Conservation (phyloP, 176 grass and related monocot species). For the Raddia distichophylla region DNA sequence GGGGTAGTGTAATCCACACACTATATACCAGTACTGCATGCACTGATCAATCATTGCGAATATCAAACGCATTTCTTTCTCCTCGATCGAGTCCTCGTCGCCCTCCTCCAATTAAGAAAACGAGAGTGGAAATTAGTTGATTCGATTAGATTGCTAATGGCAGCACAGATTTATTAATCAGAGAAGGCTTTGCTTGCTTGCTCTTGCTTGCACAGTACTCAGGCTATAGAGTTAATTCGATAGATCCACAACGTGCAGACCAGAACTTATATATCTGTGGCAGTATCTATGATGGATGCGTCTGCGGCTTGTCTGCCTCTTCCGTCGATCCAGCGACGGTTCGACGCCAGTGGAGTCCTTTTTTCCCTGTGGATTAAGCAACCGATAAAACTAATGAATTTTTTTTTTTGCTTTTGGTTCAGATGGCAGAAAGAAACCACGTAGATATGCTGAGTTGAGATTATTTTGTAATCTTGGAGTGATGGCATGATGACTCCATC, state of each 20-base stretch:
- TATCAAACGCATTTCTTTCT: conserved; percentile 14
- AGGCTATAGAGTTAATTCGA: not conserved
- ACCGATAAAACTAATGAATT: not conserved
- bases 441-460: no score
- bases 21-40: not conserved
- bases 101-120: not conserved
- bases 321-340: not conserved
- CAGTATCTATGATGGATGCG: not conserved
- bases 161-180: no score
- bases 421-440: no score
- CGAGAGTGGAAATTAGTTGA: not conserved
- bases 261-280: conserved; percentile 23
- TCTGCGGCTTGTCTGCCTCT: conserved; percentile 11
- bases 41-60: conserved; percentile 24
- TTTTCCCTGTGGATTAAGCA: conserved; percentile 16
- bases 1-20: not conserved
- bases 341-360: not conserved
- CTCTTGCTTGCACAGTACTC: conserved; percentile 28
- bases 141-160: not conserved
- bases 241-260: conserved; percentile 41
- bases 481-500: no score
- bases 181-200: conserved; percentile 20
- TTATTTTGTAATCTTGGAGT: no score
- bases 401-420: no score
- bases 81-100: not conserved